Evolutionary conservation across 2,329 filamentous ascomycete genomes (phyloP).

Genomic region (Aspergillus oerlinghausenensis): DNA sequence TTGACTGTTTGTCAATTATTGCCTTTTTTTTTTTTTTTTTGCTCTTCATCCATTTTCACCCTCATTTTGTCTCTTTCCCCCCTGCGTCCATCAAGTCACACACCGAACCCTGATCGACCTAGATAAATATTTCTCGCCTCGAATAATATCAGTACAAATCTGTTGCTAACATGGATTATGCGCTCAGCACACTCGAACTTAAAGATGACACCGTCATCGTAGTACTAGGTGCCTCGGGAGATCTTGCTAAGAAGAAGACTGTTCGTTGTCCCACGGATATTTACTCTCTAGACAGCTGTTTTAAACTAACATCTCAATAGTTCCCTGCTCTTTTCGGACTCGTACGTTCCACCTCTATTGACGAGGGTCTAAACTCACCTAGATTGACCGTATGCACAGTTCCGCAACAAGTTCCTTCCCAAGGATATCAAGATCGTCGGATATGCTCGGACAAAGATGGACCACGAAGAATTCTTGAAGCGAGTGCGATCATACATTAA

Average conservation of each 20-base stretch:
- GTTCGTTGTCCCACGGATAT: constrained; percentile 48
- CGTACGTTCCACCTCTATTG: constrained; percentile 55
- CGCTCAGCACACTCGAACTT: constrained; percentile 75
- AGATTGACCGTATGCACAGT: constrained; percentile 50
- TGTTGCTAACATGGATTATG: constrained; percentile 37
- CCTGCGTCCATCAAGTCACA: neutral
- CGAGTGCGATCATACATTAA: constrained; percentile 98
- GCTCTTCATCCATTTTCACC: neutral
- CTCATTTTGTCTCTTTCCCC: neutral
- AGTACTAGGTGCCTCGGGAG: constrained; percentile 93
- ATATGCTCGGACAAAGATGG: constrained; percentile 99
- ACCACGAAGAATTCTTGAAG: constrained; percentile 89
- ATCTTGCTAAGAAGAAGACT: constrained; percentile 99
- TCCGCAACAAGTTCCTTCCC: constrained; percentile 95
- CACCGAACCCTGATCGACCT: neutral
- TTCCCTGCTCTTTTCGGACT: constrained; percentile 97
- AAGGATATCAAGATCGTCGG: constrained; percentile 96
- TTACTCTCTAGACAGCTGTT: constrained; percentile 5
- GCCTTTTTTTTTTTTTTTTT: constrained; percentile 2
- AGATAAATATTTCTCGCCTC: constrained; percentile 2
- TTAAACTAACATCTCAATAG: constrained; percentile 43
- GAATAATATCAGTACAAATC: neutral
- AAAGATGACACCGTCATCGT: constrained; percentile 98
- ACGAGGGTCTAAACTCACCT: neutral
- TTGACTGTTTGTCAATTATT: neutral